These are phyloP conservation scores for Inonotus hispidus DNA, from an alignment of 1,284 basidiomycete species.

Conservation along the genomic window DNA sequence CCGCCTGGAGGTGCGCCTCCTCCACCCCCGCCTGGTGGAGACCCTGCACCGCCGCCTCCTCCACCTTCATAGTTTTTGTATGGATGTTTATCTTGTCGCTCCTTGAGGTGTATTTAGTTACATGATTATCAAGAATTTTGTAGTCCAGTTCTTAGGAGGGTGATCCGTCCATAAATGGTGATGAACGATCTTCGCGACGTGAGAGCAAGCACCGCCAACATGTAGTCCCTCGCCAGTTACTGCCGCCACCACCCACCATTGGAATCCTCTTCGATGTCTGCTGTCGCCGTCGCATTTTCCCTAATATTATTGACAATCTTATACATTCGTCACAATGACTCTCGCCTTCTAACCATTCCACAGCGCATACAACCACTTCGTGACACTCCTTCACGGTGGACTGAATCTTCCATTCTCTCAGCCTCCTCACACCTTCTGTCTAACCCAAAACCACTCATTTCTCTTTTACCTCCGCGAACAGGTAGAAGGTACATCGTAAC, in stretches of 20 bases:
- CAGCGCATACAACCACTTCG: conserved; percentile 15
- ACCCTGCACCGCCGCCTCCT: conserved; percentile 15
- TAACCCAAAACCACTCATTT: conserved; percentile 26
- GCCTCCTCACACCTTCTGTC: background rate
- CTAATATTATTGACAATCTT: background rate
- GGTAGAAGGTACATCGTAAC: conserved; percentile 49
- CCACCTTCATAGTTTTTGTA: conserved; percentile 9
- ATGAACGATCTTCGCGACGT: too few relatives aligned
- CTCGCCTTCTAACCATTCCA: conserved; percentile 24
- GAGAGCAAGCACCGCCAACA: too few relatives aligned
- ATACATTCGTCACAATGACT: background rate
- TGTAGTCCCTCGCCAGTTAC: too few relatives aligned
- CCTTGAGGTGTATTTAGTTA: too few relatives aligned
- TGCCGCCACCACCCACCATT: too few relatives aligned
- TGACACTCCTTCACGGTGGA: conserved; percentile 30
- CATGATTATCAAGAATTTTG: too few relatives aligned
- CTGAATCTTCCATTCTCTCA: conserved; percentile 24
- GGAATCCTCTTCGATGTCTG: too few relatives aligned
- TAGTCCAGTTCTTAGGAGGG: too few relatives aligned
- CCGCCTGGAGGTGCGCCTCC: conserved; percentile 12
- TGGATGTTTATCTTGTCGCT: too few relatives aligned
- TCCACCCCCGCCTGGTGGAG: conserved; percentile 12
- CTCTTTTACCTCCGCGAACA: conserved; percentile 43
- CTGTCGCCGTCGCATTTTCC: too few relatives aligned
- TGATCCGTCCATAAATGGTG: too few relatives aligned